These are phyloP conservation scores for Leucogyrophana mollusca DNA, from an alignment of 768 basidiomycete species.

Conservation along the genomic window DNA sequence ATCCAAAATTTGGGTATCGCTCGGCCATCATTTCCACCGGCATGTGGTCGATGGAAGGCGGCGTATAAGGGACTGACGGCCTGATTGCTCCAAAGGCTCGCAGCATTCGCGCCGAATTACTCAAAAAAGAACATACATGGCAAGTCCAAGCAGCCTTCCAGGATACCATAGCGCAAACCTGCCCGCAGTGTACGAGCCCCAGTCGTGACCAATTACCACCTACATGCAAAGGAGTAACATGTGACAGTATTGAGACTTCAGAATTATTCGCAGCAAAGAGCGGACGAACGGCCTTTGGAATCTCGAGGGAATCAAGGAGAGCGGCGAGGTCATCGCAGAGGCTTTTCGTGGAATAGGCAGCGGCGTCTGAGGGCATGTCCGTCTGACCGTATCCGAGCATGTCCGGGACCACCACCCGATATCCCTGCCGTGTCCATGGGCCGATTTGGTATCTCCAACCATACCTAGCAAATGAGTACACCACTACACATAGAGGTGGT, in stretches of 20 bases:
- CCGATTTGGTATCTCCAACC: slow-evolving; percentile 76
- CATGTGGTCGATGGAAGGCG: slow-evolving; percentile 49
- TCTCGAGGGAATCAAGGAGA: slow-evolving; percentile 54
- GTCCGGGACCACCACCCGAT: slow-evolving; percentile 55
- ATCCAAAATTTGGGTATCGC: slow-evolving; percentile 56
- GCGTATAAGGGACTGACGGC: slow-evolving; percentile 64
- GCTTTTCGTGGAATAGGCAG: slow-evolving; percentile 58
- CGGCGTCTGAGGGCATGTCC: slow-evolving; percentile 55
- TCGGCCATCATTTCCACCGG: slow-evolving; percentile 51
- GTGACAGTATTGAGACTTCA: not conserved
- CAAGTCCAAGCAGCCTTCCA: slow-evolving; percentile 53
- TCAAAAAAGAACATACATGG: slow-evolving; percentile 45
- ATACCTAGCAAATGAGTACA: slow-evolving; percentile 43
- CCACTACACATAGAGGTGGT: not conserved
- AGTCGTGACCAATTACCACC: slow-evolving; percentile 80
- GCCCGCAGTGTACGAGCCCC: slow-evolving; percentile 65
- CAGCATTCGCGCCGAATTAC: not conserved
- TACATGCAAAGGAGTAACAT: slow-evolving; percentile 9
- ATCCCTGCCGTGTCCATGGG: slow-evolving; percentile 63
- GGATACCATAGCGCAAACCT: slow-evolving; percentile 78
- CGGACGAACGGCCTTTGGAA: slow-evolving; percentile 52
- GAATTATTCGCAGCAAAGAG: too few species aligned
- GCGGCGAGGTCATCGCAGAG: slow-evolving; percentile 64
- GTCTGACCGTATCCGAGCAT: slow-evolving; percentile 63
- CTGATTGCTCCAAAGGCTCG: slow-evolving; percentile 33